Evolutionary conservation across 1,284 basidiomycete species (phyloP), one percentile per base, ranked within the genome.

Genomic region (Moniliophthora roreri): DNA sequence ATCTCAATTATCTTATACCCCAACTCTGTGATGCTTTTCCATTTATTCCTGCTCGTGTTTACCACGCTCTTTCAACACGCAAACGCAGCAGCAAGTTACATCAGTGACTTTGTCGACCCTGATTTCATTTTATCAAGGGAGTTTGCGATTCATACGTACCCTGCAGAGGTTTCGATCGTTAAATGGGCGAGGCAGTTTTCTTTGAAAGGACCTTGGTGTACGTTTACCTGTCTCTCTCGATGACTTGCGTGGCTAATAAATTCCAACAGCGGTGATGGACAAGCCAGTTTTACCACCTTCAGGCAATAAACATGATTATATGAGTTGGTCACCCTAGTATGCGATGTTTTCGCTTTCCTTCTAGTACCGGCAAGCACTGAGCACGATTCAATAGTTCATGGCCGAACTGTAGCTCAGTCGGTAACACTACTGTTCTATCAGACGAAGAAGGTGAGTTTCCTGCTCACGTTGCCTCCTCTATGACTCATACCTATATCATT

Each of bases 361-460:
- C 20, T 10, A 35, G 15, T 8, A 18, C 35, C 34, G 15, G n/a
- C 11, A 21, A 5, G 16, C 23, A 2, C 36, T 50, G 8, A 56
- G 32, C 18, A n/a, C n/a, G n/a, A n/a, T 35, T 26, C 26, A 44
- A 1, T 52, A 85, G 83, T 57, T 78, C 73, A 66, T 85, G 82
- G 82, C 82, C 83, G 1, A 71, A 84, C 59, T 85, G 83, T 61
- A 76, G 71, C n/a, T 61, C 62, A 3, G 73, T 68, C 16, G 71
- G 70, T 20, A 78, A 78, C 58, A 80, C 71, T 11, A 80, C 78
- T 8, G 76, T 66, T 50, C 64, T 80, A 42, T 66, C 73, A 11
- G 70, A 66, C 4, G 68, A 77, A 61, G 64, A 78, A 71, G 69
- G 79, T 80, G 52, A 44, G 69, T 60, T 34, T 28, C 34, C 16